Evolutionary conservation across 2,329 filamentous ascomycete species (phyloP).

Genomic region (Cryphonectria parasitica): DNA sequence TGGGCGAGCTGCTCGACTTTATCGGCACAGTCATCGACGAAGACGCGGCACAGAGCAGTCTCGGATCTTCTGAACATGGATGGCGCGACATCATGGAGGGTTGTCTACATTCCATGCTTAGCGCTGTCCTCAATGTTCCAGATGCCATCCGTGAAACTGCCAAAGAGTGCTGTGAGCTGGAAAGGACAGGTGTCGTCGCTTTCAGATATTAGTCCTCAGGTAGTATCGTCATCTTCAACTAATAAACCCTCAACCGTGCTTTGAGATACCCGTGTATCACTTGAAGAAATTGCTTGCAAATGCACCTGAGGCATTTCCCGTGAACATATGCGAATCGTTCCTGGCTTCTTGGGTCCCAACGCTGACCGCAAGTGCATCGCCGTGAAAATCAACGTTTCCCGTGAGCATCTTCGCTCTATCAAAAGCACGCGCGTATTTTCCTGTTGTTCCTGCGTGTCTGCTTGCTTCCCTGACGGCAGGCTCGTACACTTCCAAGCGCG

Average conservation of each 20-base stretch:
- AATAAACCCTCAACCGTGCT: background rate
- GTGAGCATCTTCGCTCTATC: background rate
- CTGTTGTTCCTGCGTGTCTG: background rate
- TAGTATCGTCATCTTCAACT: background rate
- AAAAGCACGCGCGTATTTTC: constrained; percentile 3
- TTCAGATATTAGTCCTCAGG: constrained; percentile 29
- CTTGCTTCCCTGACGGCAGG: constrained; percentile 12
- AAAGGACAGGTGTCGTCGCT: constrained; percentile 29
- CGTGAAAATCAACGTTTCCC: constrained; percentile 10
- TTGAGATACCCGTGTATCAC: background rate
- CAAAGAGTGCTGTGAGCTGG: constrained; percentile 29
- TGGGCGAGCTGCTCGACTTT: constrained; percentile 27
- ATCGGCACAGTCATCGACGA: constrained; percentile 29
- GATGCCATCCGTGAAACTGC: constrained; percentile 29
- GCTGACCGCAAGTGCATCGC: background rate
- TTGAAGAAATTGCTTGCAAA: background rate
- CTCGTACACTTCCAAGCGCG: background rate
- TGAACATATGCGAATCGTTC: background rate
- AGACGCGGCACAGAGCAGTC: constrained; percentile 16
- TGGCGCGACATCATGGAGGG: constrained; percentile 27
- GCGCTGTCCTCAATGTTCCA: constrained; percentile 25
- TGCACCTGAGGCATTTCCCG: background rate
- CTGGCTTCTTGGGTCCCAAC: background rate
- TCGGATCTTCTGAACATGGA: constrained; percentile 1
- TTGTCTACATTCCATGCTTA: constrained; percentile 27